Base-by-base conservation (phyloP, 164 flowering plant species). In the Cinnamomum chago region DNA sequence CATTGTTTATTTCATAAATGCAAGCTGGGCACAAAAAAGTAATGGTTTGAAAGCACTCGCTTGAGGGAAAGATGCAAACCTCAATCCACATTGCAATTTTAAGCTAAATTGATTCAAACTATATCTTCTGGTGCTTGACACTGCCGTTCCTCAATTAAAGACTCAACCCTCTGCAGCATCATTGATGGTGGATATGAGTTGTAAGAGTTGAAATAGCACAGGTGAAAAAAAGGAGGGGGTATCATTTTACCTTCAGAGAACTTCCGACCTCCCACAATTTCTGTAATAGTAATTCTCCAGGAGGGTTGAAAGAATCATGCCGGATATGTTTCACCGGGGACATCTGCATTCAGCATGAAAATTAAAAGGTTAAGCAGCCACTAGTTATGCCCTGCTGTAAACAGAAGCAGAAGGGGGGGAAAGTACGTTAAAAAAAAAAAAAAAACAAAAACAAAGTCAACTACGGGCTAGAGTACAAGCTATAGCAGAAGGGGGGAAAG, bases 191-290 rank as follows among this genome's bases (percentile, higher is more conserved):
- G 20, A 55, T 55, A 20, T 3, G n/a, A 15, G 60, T 55, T 20
- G 17, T 20, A 55, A 55, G 35, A 55, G 17, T 55, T 55, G n/a
- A 55, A 55, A 20, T 20, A 12, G 20, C 60, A 55, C 60, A 55
- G 60, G 17, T 2, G n/a, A 55, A 55, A 20, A 55, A 15, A 14
- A 1, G n/a, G n/a, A 27, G 25, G 20, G 10, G 64, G 2, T 47
- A 24, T 24, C 24, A 64, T 28, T 40, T 67, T 82, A 90, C 97
- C 95, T 90, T 88, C 58, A 92, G 85, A 70, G 90, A 88, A 69
- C 84, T 88, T 78, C 88, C 92, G 71, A 92, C 91, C 74, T 92
- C 93, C 74, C 89, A 92, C 50, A 90, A 77, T 76, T 89, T 92
- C 76, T 88, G 90, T 33, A 90, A 72, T 70, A 92, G 78, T 30